A percentile compares a stretch with the other conserved stretches of the same genome.
Conservation (phyloP, 305 asterid genomes). For the Ajuga reptans region DNA sequence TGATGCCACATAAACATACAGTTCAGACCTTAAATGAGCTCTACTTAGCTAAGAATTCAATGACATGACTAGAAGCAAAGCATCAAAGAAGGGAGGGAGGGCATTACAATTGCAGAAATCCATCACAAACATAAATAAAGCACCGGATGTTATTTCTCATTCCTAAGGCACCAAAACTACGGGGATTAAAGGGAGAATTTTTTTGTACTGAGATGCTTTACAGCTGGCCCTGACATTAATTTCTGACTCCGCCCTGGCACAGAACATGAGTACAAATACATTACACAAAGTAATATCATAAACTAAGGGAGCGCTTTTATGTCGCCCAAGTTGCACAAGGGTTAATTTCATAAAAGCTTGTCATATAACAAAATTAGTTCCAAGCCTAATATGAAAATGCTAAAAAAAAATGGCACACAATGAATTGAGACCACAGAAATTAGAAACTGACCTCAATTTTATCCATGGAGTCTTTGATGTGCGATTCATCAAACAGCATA, state of each 20-base stretch:
- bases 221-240: no score
- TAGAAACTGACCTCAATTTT: slow-evolving; percentile 62
- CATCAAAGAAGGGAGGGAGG: not conserved
- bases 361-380: not conserved
- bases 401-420: not conserved
- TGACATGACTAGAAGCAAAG: not conserved
- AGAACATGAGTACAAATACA: not conserved
- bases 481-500: slow-evolving; percentile 82
- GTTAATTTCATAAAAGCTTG: not conserved
- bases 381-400: not conserved
- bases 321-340: not conserved
- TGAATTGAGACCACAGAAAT: slow-evolving; percentile 17
- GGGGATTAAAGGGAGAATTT: no score
- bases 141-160: not conserved
- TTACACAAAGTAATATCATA: not conserved
- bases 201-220: no score
- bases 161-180: not conserved
- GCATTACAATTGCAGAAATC: not conserved
- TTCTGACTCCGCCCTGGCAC: no score
- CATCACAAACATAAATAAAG: not conserved
- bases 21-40: not conserved
- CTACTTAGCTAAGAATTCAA: not conserved
- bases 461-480: slow-evolving; percentile 76
- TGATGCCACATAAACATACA: not conserved
- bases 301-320: not conserved